Evolutionary conservation across 441 rosid genomes (phyloP), one percentile per base, ranked within the genome.

Genomic region (Populus hybrid): DNA sequence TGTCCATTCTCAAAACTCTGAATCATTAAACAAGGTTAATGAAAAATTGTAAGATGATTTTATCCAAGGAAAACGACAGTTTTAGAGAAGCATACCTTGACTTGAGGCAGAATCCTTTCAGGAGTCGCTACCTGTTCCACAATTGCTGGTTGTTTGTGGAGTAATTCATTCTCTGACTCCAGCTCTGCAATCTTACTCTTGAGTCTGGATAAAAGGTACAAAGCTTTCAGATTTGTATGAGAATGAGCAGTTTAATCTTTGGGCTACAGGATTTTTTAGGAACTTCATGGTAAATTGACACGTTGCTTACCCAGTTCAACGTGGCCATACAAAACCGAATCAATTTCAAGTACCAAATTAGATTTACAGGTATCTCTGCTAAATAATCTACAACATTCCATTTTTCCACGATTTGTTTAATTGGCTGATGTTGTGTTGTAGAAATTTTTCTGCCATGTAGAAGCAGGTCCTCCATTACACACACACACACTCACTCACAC

Each of bases 101-200:
- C 77, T 7, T 82, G 78, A 70, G 82, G 71, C 75, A 66, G 57
- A 76, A 77, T 71, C 67, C 66, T 79, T 81, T 84, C 82, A 74
- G 81, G 76, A 70, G 82, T 79, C 70, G 34, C 77, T 75, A 74
- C 83, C 75, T 81, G 87, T 71, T 85, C 87, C 38, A 23, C 70
- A 42, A 68, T 35, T 23, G 82, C 78, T 70, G 77, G 76, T 75
- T 84, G 81, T 40, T 81, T 84, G 23, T 82, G 81, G 40, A 90
- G 89, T 63, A 76, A 73, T 70, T 86, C 88, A 88, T 89, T 90
- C 82, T 88, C 90, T 42, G 87, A 79, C 83, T 85, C 88, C 82
- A 89, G 73, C 67, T 74, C 77, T 18, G 82, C 78, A 40, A 89
- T 83, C 81, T 80, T 87, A n/a, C 79, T 81, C 84, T 79, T 90